These are phyloP conservation scores for Phytophthora sojae DNA, from an alignment of 352 stramenopile species.

Conservation along the genomic window DNA sequence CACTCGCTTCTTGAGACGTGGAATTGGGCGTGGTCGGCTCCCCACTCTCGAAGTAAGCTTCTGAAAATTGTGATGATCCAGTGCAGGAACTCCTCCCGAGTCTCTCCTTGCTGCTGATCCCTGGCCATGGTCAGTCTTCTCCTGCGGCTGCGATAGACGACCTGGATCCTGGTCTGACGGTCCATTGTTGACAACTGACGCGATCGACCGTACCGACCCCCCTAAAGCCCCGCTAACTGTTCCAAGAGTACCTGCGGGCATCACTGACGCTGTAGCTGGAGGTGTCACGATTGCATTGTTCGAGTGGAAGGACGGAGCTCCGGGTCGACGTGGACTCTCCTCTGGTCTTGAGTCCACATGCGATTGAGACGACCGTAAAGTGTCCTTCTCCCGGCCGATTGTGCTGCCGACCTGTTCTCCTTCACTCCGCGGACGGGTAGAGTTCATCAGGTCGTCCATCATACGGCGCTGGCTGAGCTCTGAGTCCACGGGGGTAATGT, in stretches of 20 bases:
- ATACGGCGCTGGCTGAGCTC: slow-evolving; percentile 22
- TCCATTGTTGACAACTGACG: slow-evolving; percentile 6
- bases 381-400: slow-evolving; percentile 10
- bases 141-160: slow-evolving; percentile 1
- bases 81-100: slow-evolving; percentile 2
- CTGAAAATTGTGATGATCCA: slow-evolving; percentile 20
- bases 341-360: slow-evolving; percentile 18
- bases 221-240: slow-evolving; percentile 5
- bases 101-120: slow-evolving; percentile 3
- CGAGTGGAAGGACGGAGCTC: slow-evolving; percentile 25
- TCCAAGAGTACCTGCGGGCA: slow-evolving; percentile 12
- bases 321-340: slow-evolving; percentile 26
- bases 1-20: slow-evolving; percentile 22
- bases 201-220: slow-evolving; percentile 11
- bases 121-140: slow-evolving; percentile 14
- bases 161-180: slow-evolving; percentile 17
- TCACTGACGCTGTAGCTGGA: slow-evolving; percentile 11
- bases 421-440: slow-evolving; percentile 18
- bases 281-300: slow-evolving; percentile 5
- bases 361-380: slow-evolving; percentile 16
- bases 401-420: slow-evolving; percentile 20
- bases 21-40: slow-evolving; percentile 25
- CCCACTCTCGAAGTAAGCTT: slow-evolving; percentile 18
- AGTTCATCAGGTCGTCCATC: slow-evolving; percentile 27
- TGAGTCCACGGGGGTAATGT: slow-evolving; percentile 19